A percentile compares a stretch with the other conserved stretches of the same genome.
Evolutionary conservation across 176 grass and related monocot genomes (phyloP).

Genomic region (Olyra latifolia): DNA sequence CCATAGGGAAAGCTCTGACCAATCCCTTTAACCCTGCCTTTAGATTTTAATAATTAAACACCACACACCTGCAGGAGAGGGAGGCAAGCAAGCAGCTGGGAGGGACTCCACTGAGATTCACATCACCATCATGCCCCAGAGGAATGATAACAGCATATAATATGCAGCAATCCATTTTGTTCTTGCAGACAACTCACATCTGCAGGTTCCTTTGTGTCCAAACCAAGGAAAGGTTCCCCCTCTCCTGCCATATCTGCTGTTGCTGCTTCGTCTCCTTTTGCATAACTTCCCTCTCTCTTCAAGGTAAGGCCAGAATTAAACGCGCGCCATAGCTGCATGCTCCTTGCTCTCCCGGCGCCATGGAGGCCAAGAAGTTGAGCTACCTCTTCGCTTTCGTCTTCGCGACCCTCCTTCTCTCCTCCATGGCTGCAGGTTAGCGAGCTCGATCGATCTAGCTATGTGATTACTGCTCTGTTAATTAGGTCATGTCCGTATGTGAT

Average conservation of each 20-base stretch:
- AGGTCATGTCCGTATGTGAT: background rate
- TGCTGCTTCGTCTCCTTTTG: background rate
- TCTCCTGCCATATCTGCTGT: slow-evolving; percentile 32
- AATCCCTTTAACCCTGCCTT: slow-evolving; percentile 36
- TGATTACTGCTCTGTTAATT: background rate
- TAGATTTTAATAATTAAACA: slow-evolving; percentile 34
- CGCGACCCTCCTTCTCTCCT: slow-evolving; percentile 35
- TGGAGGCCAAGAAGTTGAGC: slow-evolving; percentile 39
- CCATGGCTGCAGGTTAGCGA: slow-evolving; percentile 45
- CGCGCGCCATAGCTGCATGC: background rate
- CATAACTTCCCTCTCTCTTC: slow-evolving; percentile 17
- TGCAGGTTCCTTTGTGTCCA: slow-evolving; percentile 67
- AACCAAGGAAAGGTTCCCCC: slow-evolving; percentile 52
- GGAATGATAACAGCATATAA: slow-evolving; percentile 1
- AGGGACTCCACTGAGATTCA: slow-evolving; percentile 60
- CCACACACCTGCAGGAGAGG: slow-evolving; percentile 1
- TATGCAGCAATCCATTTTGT: slow-evolving; percentile 27
- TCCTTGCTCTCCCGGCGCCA: slow-evolving; percentile 23
- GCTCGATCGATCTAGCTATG: background rate
- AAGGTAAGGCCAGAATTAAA: slow-evolving; percentile 24
- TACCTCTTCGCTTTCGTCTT: slow-evolving; percentile 36
- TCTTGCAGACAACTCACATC: slow-evolving; percentile 41
- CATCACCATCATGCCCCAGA: slow-evolving; percentile 38
- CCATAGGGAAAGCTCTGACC: slow-evolving; percentile 53
- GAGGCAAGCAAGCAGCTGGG: background rate